Percentiles rank a stretch among this genome's conserved stretches.
phyloP scores from a whole-genome alignment of 2,329 filamentous ascomycete species.

The Monosporascus sp. region DNA sequence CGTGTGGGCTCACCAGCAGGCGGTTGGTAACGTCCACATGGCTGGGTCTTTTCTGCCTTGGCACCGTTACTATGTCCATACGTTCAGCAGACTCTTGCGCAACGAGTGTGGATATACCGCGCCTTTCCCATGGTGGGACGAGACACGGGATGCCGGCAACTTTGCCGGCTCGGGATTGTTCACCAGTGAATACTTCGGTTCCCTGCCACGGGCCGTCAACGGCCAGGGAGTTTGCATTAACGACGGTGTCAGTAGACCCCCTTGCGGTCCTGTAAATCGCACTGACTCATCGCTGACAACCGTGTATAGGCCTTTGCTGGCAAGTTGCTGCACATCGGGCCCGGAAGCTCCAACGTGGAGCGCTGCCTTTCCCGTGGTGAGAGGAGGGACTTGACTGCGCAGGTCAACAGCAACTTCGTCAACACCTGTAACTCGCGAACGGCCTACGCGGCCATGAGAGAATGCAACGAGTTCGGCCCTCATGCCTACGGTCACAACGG shows the following conservation, averaged over 20 bases:
- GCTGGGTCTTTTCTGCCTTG: conserved; percentile 27
- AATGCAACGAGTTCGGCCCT: conserved; percentile 17
- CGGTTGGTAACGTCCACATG: conserved; percentile 28
- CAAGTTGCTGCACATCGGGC: conserved; percentile 11
- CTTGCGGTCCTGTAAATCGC: not conserved
- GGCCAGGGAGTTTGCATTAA: conserved; percentile 24
- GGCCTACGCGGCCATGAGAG: conserved; percentile 4
- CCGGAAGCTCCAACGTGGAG: conserved; percentile 14
- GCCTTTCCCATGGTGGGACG: conserved; percentile 30
- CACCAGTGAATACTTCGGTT: conserved; percentile 24
- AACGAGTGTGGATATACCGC: conserved; percentile 28
- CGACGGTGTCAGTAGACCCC: conserved; percentile 17
- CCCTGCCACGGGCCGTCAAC: conserved; percentile 15
- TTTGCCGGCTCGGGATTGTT: conserved; percentile 25
- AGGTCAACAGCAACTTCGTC: conserved; percentile 6
- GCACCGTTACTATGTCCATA: conserved; percentile 29
- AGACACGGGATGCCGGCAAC: conserved; percentile 28
- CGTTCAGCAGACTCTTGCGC: conserved; percentile 25
- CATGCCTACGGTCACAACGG: conserved; percentile 31
- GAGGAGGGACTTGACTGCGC: not conserved
- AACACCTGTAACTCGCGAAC: conserved; percentile 7
- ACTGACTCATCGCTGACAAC: conserved; percentile 2
- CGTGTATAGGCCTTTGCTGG: conserved; percentile 17
- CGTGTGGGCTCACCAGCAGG: conserved; percentile 26
- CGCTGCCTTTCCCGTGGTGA: not conserved